Base-by-base conservation (phyloP, 2,329 filamentous ascomycete species). In the Talaromyces piceae region DNA sequence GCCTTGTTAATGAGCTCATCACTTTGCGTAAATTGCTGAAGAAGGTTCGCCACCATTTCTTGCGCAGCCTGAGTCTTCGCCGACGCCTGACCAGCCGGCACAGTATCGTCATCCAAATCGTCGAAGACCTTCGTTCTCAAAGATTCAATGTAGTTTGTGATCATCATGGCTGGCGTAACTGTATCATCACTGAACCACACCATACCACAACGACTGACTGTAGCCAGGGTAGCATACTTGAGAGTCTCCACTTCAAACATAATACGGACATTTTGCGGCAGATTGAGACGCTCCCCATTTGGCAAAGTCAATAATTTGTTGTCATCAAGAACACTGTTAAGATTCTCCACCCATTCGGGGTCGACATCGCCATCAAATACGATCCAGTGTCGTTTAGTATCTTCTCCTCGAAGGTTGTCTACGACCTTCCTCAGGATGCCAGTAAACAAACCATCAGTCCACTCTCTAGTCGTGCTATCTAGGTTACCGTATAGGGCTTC, bases 171-270 rank as follows among this genome's bases (percentile, higher is more conserved):
- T 1, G 91, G 82, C 27, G 89, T 91, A 37, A 99, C 91, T 25
- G 91, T 97, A 64, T 98, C 94, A 62, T 96, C 91, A 66, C 90
- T 98, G 73, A 97, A 98, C 93, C 93, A 99, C 12, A 99, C 94
- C 93, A 99, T 99, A 78, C 93, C 93, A 68, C 93, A 99, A 73
- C 93, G 90, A 83, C 88, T 94, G 64, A 99, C 93, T n/a, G 93
- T 99, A 51, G 93, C 93, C 41, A 98, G 81, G 0, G 93, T 99
- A 31, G 93, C 93, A 66, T 98, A 98, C 66, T 94, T 95, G 54
- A 99, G 77, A 3, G 86, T 97, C 73, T 98, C 94, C 30, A 99
- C 93, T 74, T 99, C 93, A 63, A 99, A 99, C 91, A 99, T 96
- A 71, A 99, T 95, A 59, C 94, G 88, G 23, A 99, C 93, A 63